Evolutionary conservation across 345 rosid genomes (phyloP).

Genomic region (Eucalyptus erythrocorys): DNA sequence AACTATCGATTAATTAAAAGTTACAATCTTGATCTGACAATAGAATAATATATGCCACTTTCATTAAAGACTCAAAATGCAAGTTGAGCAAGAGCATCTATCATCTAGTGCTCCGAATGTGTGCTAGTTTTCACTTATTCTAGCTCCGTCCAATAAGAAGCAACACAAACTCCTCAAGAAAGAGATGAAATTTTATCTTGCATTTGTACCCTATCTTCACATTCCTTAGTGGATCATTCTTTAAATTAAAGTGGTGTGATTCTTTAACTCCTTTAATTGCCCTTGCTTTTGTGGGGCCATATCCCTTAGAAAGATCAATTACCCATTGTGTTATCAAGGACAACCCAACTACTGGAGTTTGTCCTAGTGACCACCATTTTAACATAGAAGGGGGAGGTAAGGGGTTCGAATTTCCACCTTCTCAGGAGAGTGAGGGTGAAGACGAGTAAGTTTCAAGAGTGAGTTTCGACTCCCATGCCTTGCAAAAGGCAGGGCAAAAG

Average conservation of each 20-base stretch:
- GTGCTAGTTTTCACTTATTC: background rate
- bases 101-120: background rate
- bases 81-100: background rate
- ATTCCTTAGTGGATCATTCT: background rate
- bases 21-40: background rate
- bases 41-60: background rate
- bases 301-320: background rate
- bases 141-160: too few species aligned
- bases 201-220: background rate
- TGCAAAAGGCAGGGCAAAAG: too few species aligned
- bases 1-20: too few species aligned
- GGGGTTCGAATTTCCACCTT: too few species aligned
- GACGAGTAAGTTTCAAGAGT: too few species aligned
- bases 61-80: background rate
- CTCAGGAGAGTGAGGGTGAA: too few species aligned
- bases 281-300: background rate
- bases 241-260: too few species aligned
- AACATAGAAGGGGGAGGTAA: too few species aligned
- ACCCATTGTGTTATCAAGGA: background rate
- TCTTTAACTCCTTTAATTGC: background rate
- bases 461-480: too few species aligned
- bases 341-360: too few species aligned
- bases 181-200: background rate
- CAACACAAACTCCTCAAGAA: background rate
- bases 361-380: too few species aligned